These are phyloP conservation scores for Saccharomyces pastorianus DNA, from an alignment of 1,139 yeast species.

Conservation along the genomic window DNA sequence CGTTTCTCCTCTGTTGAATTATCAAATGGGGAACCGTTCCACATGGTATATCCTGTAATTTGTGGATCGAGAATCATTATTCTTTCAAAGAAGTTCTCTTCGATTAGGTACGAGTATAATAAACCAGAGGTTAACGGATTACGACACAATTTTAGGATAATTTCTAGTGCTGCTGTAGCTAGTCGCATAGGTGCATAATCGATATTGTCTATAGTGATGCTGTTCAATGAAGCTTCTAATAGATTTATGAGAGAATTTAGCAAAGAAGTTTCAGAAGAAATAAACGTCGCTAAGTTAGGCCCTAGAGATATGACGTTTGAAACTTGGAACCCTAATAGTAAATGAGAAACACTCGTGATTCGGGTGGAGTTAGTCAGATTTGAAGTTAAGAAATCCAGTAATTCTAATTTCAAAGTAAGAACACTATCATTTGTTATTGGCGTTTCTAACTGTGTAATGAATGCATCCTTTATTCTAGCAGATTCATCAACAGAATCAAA, in stretches of 20 bases:
- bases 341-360: too few species aligned
- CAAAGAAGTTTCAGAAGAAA: constrained; percentile 46
- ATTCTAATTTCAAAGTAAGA: constrained; percentile 45
- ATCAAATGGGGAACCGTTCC: constrained; percentile 45
- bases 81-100: constrained; percentile 43
- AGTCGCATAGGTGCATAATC: constrained; percentile 50
- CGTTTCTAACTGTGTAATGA: constrained; percentile 61
- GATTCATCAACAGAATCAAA: constrained; percentile 68
- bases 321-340: constrained; percentile 62
- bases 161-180: constrained; percentile 50
- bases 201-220: constrained; percentile 38
- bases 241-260: constrained; percentile 46
- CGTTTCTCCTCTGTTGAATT: constrained; percentile 33
- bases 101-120: constrained; percentile 49
- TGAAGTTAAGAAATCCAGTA: constrained; percentile 50
- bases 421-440: constrained; percentile 32
- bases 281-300: constrained; percentile 39
- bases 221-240: constrained; percentile 41
- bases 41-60: constrained; percentile 39
- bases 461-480: constrained; percentile 58
- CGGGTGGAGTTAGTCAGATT: too few species aligned
- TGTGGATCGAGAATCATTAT: constrained; percentile 50
- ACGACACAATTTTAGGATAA: constrained; percentile 52
- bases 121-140: constrained; percentile 46
- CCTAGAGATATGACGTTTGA: constrained; percentile 40